Conservation (phyloP, 345 rosid species). For the Capsella bursapastoris region DNA sequence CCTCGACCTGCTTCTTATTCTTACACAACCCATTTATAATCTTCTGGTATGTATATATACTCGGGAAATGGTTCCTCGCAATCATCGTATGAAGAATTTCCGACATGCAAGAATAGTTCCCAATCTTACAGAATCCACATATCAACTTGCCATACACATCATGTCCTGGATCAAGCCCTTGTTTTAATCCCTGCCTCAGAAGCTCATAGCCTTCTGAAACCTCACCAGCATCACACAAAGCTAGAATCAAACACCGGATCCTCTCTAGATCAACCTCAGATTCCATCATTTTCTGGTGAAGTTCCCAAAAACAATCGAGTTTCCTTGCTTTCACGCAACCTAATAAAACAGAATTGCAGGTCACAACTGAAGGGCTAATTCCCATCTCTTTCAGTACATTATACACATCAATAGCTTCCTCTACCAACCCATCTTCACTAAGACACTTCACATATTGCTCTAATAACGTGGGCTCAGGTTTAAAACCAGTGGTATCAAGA, state of each 20-base stretch:
- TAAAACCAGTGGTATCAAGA: conserved; percentile 49
- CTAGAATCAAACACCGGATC: conserved; percentile 56
- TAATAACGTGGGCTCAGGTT: conserved; percentile 45
- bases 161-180: conserved; percentile 57
- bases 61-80: conserved; percentile 47
- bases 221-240: conserved; percentile 56
- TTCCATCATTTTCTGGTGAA: conserved; percentile 49
- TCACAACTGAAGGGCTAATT: conserved; percentile 34
- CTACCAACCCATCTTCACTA: conserved; percentile 53
- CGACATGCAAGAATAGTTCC: conserved; percentile 55
- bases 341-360: conserved; percentile 61
- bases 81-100: conserved; percentile 62
- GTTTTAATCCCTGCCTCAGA: conserved; percentile 46
- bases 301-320: conserved; percentile 55
- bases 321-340: conserved; percentile 53
- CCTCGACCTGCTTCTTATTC: conserved; percentile 53
- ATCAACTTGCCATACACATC: conserved; percentile 56
- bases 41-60: conserved; percentile 53
- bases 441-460: conserved; percentile 61
- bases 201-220: conserved; percentile 51
- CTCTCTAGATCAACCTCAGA: conserved; percentile 56
- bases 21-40: conserved; percentile 62
- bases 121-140: conserved; percentile 59
- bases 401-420: conserved; percentile 54
- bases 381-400: conserved; percentile 44